Evolutionary conservation across 352 stramenopile genomes (phyloP).

Genomic region (Paralagenidium karlingii): DNA sequence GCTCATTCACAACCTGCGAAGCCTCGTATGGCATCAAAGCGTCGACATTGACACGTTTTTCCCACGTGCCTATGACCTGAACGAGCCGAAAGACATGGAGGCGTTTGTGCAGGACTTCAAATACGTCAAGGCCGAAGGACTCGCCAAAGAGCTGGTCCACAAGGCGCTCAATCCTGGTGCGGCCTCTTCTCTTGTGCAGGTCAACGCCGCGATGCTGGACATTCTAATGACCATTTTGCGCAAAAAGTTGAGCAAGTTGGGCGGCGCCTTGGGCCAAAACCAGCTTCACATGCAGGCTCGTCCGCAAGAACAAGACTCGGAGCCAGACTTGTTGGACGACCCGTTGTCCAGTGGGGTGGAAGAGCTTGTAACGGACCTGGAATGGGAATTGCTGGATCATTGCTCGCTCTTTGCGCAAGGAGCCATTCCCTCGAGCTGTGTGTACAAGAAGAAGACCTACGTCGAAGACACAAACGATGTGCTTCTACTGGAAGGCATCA

Average conservation of each 20-base stretch:
- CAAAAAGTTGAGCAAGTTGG: slow-evolving; percentile 46
- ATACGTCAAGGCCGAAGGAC: slow-evolving; percentile 61
- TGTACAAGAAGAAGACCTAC: slow-evolving; percentile 36
- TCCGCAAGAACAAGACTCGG: slow-evolving; percentile 1
- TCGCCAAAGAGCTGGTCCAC: slow-evolving; percentile 58
- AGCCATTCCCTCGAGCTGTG: slow-evolving; percentile 27
- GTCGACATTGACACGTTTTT: slow-evolving; percentile 77
- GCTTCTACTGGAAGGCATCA: slow-evolving; percentile 2
- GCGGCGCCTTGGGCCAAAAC: no score
- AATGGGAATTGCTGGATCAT: slow-evolving; percentile 56
- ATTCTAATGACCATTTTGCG: slow-evolving; percentile 32
- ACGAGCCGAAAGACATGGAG: slow-evolving; percentile 67
- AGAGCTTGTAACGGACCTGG: slow-evolving; percentile 54
- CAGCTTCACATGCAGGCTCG: no score
- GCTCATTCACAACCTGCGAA: slow-evolving; percentile 73
- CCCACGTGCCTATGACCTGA: slow-evolving; percentile 84
- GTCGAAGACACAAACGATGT: slow-evolving; percentile 24
- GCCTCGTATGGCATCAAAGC: slow-evolving; percentile 67
- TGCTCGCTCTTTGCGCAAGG: slow-evolving; percentile 30
- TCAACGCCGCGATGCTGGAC: slow-evolving; percentile 45
- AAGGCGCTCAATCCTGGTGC: no score
- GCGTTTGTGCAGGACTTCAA: slow-evolving; percentile 87
- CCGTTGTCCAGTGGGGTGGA: slow-evolving; percentile 11
- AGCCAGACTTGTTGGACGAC: slow-evolving; percentile 24
- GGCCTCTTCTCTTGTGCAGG: slow-evolving; percentile 6